Conservation (phyloP, 441 rosid genomes). For the Macaranga tanarius region DNA sequence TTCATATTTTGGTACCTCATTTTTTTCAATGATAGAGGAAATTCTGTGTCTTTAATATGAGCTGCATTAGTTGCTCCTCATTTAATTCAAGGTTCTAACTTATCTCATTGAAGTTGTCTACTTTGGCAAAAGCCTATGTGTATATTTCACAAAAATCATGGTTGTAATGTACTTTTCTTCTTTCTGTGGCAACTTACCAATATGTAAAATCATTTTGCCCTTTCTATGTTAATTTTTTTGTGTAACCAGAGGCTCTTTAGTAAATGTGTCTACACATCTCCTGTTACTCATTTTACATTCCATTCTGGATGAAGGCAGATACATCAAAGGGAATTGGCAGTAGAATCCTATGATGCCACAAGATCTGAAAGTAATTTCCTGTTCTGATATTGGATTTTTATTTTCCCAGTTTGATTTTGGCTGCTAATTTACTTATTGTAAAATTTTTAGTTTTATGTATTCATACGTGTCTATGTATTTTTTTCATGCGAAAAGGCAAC, state of each 20-base stretch:
- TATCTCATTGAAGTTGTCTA: not conserved
- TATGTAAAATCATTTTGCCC: not conserved
- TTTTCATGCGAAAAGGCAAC: not conserved
- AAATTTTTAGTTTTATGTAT: not conserved
- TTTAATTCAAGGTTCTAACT: not conserved
- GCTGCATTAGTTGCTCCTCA: not conserved
- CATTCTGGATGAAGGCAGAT: constrained; percentile 82
- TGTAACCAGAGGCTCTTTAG: not conserved
- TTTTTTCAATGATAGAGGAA: not conserved
- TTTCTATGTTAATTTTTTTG: not conserved
- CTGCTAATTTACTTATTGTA: not conserved
- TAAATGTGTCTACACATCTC: not conserved
- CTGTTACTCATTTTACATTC: constrained; percentile 39
- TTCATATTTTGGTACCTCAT: not conserved
- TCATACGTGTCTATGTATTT: too few species aligned
- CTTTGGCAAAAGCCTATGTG: not conserved
- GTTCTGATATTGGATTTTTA: constrained; percentile 15
- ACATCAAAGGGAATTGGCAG: constrained; percentile 43
- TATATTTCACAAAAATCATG: not conserved
- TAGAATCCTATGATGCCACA: constrained; percentile 24
- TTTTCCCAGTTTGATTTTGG: constrained; percentile 15
- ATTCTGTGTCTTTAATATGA: not conserved
- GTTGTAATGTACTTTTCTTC: constrained; percentile 1
- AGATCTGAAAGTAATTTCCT: constrained; percentile 46
- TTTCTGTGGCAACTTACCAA: constrained; percentile 4